phyloP scores from a whole-genome alignment of 1,284 basidiomycete species.

The Papiliotrema nemorosa region DNA sequence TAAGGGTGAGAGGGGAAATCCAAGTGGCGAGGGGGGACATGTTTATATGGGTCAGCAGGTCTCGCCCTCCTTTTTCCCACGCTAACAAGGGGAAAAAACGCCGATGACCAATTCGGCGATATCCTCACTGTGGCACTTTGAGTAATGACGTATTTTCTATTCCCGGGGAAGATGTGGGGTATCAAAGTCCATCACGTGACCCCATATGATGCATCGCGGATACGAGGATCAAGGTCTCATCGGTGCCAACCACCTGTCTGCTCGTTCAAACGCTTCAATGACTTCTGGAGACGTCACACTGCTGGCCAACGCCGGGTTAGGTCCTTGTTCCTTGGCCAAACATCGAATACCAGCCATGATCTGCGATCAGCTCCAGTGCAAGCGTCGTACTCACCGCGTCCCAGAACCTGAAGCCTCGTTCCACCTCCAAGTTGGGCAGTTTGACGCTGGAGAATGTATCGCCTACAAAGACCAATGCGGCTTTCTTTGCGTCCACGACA shows the following conservation, averaged over 20 bases:
- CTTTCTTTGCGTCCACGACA: conserved; percentile 75
- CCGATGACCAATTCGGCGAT: too few relatives aligned
- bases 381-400: conserved; percentile 68
- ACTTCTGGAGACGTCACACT: conserved; percentile 55
- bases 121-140: too few relatives aligned
- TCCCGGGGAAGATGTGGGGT: too few relatives aligned
- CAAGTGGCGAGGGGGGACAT: too few relatives aligned
- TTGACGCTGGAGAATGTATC: conserved; percentile 90
- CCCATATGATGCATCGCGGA: too few relatives aligned
- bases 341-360: conserved; percentile 83
- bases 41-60: too few relatives aligned
- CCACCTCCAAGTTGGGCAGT: conserved; percentile 78
- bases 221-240: conserved; percentile 78
- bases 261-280: conserved; percentile 90
- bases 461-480: conserved; percentile 86
- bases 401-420: conserved; percentile 97
- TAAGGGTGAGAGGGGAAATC: too few relatives aligned
- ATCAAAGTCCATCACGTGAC: too few relatives aligned
- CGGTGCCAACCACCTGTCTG: conserved; percentile 86
- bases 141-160: too few relatives aligned
- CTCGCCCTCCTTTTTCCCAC: too few relatives aligned
- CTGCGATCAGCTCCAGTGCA: conserved; percentile 50
- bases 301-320: conserved; percentile 60
- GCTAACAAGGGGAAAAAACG: too few relatives aligned
- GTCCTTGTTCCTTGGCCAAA: conserved; percentile 70